Base-by-base conservation (phyloP, 2,329 filamentous ascomycete species). In the Aspergillus flavus region DNA sequence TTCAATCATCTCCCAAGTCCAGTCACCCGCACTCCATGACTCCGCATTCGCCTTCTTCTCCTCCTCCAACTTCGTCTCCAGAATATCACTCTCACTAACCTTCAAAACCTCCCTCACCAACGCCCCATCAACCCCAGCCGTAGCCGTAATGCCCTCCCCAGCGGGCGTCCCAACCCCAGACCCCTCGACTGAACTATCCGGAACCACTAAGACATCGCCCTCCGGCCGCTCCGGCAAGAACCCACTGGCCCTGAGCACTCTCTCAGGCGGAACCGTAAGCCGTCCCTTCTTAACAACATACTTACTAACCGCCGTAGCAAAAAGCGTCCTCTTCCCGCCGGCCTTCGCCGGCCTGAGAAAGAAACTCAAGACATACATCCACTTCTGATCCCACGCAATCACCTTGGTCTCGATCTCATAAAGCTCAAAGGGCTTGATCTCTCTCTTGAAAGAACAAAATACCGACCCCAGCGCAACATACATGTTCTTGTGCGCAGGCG, bases 281-380 rank as follows among this genome's bases (percentile, higher is more conserved):
- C 94, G 84, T 1, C 90, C 91, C 61, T 93, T 84, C 81, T 94
- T 94, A 75, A 92, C 89, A 46, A 94, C 91, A 76, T 94, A 94
- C 81, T 93, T 94, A 80, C 86, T 89, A 50, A 94, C 78, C 0
- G 88, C 89, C 0, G 89, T 89, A 1, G 91, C 92, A 69, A 90
- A 85, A 45, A 94, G 84, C 64, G 86, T 87, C 75, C 87, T 83
- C 75, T 78, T 82, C 30, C 80, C 80, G n/a, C 79, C 79, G 52
- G 76, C 77, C 61, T 76, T 76, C 23, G 77, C 77, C 34, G 78
- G 79, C 16, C 81, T 86, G 7, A 94, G 84, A 69, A 91, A 94
- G 74, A 91, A 90, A 26, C 88, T 91, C 39, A 92, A 81, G 45
- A 93, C 84, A 75, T 92, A 93, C 63, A 93, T 72, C 91, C 91